These are phyloP conservation scores for Epichloe elymi DNA, from an alignment of 2,329 filamentous ascomycete species.

Conservation along the genomic window DNA sequence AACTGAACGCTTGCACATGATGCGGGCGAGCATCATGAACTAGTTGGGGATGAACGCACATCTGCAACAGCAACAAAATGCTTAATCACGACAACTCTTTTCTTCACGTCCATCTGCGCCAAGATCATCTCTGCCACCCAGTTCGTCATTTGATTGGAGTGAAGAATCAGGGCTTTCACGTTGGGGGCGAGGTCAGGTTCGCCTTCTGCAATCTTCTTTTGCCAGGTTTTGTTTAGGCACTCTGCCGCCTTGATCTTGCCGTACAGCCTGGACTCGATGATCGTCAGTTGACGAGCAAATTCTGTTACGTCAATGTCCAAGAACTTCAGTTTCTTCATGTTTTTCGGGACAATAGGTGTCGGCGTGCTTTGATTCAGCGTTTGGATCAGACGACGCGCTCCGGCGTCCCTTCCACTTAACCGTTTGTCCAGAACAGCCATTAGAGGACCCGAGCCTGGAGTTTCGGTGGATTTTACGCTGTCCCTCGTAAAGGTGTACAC, in stretches of 20 bases:
- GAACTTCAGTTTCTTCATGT: conserved; percentile 99
- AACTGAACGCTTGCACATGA: background rate
- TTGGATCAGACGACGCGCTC: conserved; percentile 73
- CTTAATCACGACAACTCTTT: conserved; percentile 93
- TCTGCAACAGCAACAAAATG: conserved; percentile 95
- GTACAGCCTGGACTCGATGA: conserved; percentile 90
- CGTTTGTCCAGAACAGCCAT: conserved; percentile 83
- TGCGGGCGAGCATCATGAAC: background rate
- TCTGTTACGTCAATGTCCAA: conserved; percentile 91
- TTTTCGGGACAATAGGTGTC: conserved; percentile 86
- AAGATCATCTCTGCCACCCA: conserved; percentile 99
- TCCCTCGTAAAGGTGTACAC: conserved; percentile 87
- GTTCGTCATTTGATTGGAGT: conserved; percentile 97
- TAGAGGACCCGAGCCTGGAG: conserved; percentile 71
- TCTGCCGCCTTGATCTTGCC: conserved; percentile 93
- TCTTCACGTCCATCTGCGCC: conserved; percentile 86
- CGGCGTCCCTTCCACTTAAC: conserved; percentile 74
- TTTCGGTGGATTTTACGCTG: conserved; percentile 84
- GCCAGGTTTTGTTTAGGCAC: conserved; percentile 97
- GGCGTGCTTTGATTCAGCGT: conserved; percentile 75
- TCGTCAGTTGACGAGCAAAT: conserved; percentile 93
- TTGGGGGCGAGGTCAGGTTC: conserved; percentile 82
- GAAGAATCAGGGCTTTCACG: conserved; percentile 89
- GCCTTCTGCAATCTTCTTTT: conserved; percentile 77
- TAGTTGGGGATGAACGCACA: conserved; percentile 40